Conservation (phyloP, 2,329 filamentous ascomycete genomes). For the Didymella glomerata region DNA sequence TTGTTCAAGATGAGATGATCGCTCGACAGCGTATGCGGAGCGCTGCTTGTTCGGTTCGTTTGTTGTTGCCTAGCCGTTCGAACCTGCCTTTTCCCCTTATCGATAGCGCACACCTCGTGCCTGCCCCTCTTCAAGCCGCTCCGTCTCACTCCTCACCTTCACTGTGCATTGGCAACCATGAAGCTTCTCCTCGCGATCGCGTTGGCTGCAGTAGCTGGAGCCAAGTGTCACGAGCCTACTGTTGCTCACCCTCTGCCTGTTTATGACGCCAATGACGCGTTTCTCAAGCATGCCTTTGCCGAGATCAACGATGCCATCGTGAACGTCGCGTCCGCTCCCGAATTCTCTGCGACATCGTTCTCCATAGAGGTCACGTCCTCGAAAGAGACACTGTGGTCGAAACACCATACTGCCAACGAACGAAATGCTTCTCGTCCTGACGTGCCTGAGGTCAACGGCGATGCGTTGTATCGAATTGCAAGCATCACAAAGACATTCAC, state of each 20-base stretch:
- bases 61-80: background rate
- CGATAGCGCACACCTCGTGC: conserved; percentile 1
- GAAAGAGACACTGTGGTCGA: conserved; percentile 50
- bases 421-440: conserved; percentile 51
- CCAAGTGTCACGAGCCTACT: conserved; percentile 49
- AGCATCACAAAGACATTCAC: conserved; percentile 51
- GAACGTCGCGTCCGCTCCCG: conserved; percentile 33
- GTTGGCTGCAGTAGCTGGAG: conserved; percentile 20
- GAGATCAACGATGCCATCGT: conserved; percentile 38
- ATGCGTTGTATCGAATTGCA: conserved; percentile 54
- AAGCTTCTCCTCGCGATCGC: background rate
- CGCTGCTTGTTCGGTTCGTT: background rate
- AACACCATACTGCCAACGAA: conserved; percentile 50
- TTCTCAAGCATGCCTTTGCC: conserved; percentile 43
- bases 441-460: conserved; percentile 46
- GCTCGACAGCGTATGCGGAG: too few species aligned
- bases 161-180: background rate
- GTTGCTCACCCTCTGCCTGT: conserved; percentile 52
- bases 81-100: background rate
- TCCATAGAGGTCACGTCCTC: conserved; percentile 54
- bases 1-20: too few species aligned
- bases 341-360: conserved; percentile 50
- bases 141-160: background rate
- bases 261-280: conserved; percentile 38
- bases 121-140: background rate